These are phyloP conservation scores for Eucalyptus albens DNA, from an alignment of 345 rosid genomes.

Conservation along the genomic window DNA sequence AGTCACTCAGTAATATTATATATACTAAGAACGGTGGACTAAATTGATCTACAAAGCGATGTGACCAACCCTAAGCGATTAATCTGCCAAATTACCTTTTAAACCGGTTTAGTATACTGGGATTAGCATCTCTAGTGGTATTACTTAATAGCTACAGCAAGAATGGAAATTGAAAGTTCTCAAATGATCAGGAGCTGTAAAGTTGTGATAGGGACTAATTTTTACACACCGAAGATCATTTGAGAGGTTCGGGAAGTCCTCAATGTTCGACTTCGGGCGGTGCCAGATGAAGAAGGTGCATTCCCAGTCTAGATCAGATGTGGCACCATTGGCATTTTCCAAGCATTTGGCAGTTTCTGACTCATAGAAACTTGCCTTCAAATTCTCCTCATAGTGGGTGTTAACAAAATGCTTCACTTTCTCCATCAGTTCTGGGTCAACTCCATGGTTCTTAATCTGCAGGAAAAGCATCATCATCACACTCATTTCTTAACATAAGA, in stretches of 20 bases:
- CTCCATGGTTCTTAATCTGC: slow-evolving; percentile 81
- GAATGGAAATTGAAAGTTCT: background rate
- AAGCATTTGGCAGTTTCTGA: slow-evolving; percentile 54
- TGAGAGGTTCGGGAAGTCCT: slow-evolving; percentile 38
- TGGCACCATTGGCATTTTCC: background rate
- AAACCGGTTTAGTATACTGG: background rate
- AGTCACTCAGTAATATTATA: background rate
- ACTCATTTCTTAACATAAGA: background rate
- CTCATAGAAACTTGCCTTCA: slow-evolving; percentile 50
- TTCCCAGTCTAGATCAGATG: slow-evolving; percentile 67
- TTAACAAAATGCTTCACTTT: slow-evolving; percentile 65
- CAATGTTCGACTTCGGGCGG: slow-evolving; percentile 56
- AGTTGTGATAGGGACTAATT: background rate
- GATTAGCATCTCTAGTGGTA: slow-evolving; percentile 17
- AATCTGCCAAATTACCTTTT: background rate
- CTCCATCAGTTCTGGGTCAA: slow-evolving; percentile 63
- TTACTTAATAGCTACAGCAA: background rate
- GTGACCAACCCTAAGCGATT: background rate
- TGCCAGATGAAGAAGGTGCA: slow-evolving; percentile 69
- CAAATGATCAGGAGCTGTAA: background rate
- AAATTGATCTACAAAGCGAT: background rate
- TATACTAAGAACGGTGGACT: background rate
- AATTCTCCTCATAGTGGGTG: slow-evolving; percentile 52
- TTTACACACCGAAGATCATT: slow-evolving; percentile 40
- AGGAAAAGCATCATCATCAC: background rate